Base-by-base conservation (phyloP, 2,329 filamentous ascomycete species). In the Berkeleyomyces basicola region DNA sequence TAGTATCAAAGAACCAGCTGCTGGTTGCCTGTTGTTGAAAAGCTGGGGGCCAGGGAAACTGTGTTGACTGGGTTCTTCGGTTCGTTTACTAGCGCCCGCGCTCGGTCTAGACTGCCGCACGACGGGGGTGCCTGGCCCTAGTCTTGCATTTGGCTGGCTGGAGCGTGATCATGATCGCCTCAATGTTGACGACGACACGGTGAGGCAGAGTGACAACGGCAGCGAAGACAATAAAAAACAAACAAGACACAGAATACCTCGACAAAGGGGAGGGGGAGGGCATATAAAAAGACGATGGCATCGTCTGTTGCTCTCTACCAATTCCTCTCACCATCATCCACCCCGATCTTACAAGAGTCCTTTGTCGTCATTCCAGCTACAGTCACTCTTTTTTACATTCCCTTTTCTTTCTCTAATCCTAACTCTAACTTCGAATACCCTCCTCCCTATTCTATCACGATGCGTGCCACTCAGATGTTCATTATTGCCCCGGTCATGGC, bases 381-480 rank as follows among this genome's bases (percentile, higher is more conserved):
- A 59, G 61, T 62, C 61, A n/a, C 43, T 62, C 61, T 37, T 59
- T 62, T 40, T 40, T 42, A 59, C 58, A 60, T 47, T 60, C 33
- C 42, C 44, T 60, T 49, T 60, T 61, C 23, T 43, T 58, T 58
- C 23, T 23, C 11, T 42, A 4, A 23, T 61, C 31, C 33, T 43
- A 40, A 51, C 40, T 7, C 23, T 42, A 53, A 40, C 33, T 40
- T 42, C 37, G n/a, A 61, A 51, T 33, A 23, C 23, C n/a, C 42
- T 44, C 42, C n/a, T 49, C 36, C 5, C 3, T 49, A 43, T n/a
- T 33, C 16, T 39, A 14, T 44, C 40, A 64, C 47, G 3, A 67
- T 67, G 66, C 63, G 59, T 59, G 36, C 63, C 36, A 31, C 47
- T 33, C 59, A 64, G 37, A 61, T 61, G 61, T 47, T 63, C 40